Evolutionary conservation across 2,329 filamentous ascomycete species (phyloP), one percentile per base, ranked within the genome.

Genomic region (Sporothrix variecibatus): DNA sequence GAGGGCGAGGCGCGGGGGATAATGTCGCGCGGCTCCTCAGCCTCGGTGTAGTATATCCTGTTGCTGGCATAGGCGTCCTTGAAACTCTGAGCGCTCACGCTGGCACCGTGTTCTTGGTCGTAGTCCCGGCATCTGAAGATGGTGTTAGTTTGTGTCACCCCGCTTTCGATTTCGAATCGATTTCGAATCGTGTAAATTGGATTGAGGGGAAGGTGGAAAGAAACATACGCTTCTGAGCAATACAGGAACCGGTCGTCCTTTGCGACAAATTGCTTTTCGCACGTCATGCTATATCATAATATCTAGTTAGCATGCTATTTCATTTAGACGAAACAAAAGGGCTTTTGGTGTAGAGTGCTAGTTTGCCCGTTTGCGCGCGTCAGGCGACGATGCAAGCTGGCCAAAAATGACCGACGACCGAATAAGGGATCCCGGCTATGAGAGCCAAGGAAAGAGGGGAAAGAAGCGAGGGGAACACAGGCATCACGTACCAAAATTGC

Each of bases 241-340:
- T 91, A 91, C 60, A 91, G 81, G 75, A 85, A 84, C 76, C 84
- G 87, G 77, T 88, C 88, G 78, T 89, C 87, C 56, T 86, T 83
- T 69, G 88, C 86, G 31, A 89, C 81, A 80, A 91, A 91, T 81
- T 91, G 89, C 82, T 91, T 91, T 80, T 91, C 89, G 81, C 89
- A 91, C 11, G 86, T 87, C 89, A 91, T 91, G 81, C 89, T 91
- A 78, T 56, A 49, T n/a, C 15, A 77, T 78, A 75, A 77, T 20
- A 20, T 20, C 38, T 23, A 11, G 68, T 69, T 72, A 64, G 69
- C 40, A 23, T 11, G 38, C n/a, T 46, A 46, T 67, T 67, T 23
- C n/a, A 46, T 46, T 67, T 46, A 43, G 12, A 46, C 62, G 38
- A 46, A 43, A 67, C 62, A 28, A 58, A 51, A 34, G 23, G 31